These are phyloP conservation scores for Blastobotrys indianensis DNA, from an alignment of 1,139 yeast genomes.

Conservation along the genomic window DNA sequence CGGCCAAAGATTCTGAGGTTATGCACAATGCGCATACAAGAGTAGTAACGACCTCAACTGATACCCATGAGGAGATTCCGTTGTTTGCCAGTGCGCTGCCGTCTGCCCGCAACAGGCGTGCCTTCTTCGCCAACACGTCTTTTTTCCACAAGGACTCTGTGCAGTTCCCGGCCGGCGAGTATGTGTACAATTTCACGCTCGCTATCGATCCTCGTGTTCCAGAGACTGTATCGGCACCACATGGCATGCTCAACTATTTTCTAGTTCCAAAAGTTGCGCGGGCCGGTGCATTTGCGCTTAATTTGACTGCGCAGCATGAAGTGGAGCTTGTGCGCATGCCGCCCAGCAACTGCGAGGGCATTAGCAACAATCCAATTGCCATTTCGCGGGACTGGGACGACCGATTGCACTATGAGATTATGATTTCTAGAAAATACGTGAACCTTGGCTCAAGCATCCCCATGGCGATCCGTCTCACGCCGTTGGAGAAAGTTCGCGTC, in stretches of 20 bases:
- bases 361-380: constrained; percentile 74
- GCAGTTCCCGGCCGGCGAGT: constrained; percentile 62
- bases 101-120: constrained; percentile 2
- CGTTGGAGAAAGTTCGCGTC: constrained; percentile 58
- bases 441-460: constrained; percentile 61
- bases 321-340: constrained; percentile 62
- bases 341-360: constrained; percentile 63
- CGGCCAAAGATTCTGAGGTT: constrained; percentile 15
- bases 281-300: constrained; percentile 30
- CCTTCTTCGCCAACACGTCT: constrained; percentile 6
- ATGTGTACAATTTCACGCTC: constrained; percentile 69
- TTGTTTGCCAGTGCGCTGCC: constrained; percentile 7
- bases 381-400: constrained; percentile 82
- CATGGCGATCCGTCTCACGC: constrained; percentile 63
- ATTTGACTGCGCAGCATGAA: constrained; percentile 29
- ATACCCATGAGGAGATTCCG: constrained; percentile 10
- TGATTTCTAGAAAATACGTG: constrained; percentile 70
- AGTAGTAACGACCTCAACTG: constrained; percentile 10
- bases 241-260: constrained; percentile 31
- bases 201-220: constrained; percentile 67
- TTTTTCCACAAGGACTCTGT: constrained; percentile 24
- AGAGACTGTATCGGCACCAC: constrained; percentile 57
- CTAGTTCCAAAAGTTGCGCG: constrained; percentile 32
- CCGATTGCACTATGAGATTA: constrained; percentile 67
- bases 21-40: constrained; percentile 16